Evolutionary conservation across 2,329 filamentous ascomycete genomes (phyloP).

Genomic region (Phialophora verrucosa): DNA sequence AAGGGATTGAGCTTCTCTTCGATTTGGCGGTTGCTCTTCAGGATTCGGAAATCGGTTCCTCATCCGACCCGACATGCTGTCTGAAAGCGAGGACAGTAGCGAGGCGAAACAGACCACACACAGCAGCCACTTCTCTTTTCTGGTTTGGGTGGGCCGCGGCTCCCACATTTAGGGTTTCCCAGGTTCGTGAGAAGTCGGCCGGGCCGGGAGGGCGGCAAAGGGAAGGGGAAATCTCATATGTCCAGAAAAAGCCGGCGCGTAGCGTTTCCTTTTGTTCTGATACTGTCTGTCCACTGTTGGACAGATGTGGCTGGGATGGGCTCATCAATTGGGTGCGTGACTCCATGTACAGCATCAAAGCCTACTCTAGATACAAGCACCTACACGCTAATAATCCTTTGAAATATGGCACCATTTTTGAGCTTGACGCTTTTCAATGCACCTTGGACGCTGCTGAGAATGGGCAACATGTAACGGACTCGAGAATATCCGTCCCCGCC

Average conservation of each 20-base stretch:
- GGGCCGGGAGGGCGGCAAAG: slow-evolving; percentile 3
- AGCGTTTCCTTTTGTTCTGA: slow-evolving; percentile 22
- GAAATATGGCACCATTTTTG: neutral
- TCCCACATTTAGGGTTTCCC: neutral
- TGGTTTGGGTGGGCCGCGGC: neutral
- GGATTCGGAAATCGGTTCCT: neutral
- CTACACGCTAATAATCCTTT: slow-evolving; percentile 11
- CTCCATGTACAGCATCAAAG: slow-evolving; percentile 31
- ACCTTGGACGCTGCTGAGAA: neutral
- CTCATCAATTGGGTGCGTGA: slow-evolving; percentile 16
- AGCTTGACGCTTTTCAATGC: neutral
- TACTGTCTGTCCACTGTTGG: slow-evolving; percentile 3
- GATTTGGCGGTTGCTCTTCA: neutral
- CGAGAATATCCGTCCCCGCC: too few relatives aligned
- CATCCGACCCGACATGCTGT: neutral
- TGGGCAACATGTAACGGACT: neutral
- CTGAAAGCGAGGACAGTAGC: neutral
- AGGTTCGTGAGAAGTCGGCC: neutral
- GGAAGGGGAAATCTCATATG: slow-evolving; percentile 25
- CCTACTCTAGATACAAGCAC: slow-evolving; percentile 23
- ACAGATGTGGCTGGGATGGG: slow-evolving; percentile 1
- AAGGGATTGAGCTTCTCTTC: neutral
- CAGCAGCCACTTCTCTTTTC: neutral
- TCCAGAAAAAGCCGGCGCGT: slow-evolving; percentile 34
- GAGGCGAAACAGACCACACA: slow-evolving; percentile 19